A percentile compares a stretch with the other conserved stretches of the same genome.
These are phyloP conservation scores for Catharanthus roseus DNA, from an alignment of 257 asterid genomes.

Conservation along the genomic window DNA sequence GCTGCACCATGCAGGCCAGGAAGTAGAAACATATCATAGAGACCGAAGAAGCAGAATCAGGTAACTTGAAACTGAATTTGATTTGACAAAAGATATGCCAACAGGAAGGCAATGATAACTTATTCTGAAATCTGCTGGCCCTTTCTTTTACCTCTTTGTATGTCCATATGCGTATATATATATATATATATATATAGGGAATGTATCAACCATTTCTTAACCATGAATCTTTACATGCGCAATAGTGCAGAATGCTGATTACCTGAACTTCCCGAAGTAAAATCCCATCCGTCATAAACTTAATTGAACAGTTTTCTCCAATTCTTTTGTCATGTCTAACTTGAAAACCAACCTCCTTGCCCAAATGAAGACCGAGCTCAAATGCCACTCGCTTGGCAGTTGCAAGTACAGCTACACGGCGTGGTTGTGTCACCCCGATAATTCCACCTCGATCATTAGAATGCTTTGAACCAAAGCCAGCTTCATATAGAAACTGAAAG, in stretches of 20 bases:
- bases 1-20: background rate
- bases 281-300: constrained; percentile 98
- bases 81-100: background rate
- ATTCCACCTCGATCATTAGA: constrained; percentile 52
- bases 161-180: background rate
- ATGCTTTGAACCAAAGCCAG: constrained; percentile 64
- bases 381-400: constrained; percentile 94
- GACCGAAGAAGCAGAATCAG: background rate
- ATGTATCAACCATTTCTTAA: background rate
- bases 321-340: constrained; percentile 89
- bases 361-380: constrained; percentile 81
- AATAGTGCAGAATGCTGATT: background rate
- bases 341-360: constrained; percentile 94
- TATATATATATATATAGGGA: background rate
- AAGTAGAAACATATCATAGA: background rate
- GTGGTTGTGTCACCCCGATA: constrained; percentile 97
- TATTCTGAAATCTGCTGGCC: too few relatives aligned
- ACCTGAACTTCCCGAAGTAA: constrained; percentile 98
- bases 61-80: background rate
- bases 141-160: background rate
- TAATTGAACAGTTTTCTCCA: constrained; percentile 79
- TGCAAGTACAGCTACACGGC: constrained; percentile 95
- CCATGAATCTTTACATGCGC: background rate
- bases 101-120: background rate
- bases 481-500: constrained; percentile 91